These are phyloP conservation scores for Blastobotrys malaysiensis DNA, from an alignment of 1,139 yeast species.

Conservation along the genomic window DNA sequence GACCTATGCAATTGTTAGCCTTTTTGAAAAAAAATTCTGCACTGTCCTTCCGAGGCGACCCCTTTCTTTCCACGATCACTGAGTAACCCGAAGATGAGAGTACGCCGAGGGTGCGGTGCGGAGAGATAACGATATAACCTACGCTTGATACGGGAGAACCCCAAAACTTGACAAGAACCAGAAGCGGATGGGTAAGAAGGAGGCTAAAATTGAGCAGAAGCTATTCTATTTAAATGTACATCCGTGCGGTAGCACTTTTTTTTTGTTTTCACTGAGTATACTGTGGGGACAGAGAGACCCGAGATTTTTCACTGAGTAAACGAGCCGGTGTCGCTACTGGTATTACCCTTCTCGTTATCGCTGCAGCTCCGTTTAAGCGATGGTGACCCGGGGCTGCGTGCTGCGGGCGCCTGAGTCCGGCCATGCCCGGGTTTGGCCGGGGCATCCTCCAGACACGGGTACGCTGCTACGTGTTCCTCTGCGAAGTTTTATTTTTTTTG, in stretches of 20 bases:
- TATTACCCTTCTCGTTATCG: neutral
- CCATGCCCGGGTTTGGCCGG: neutral
- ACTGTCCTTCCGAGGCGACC: neutral
- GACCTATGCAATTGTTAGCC: neutral
- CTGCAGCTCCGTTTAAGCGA: neutral
- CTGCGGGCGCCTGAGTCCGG: neutral
- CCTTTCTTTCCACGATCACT: no score
- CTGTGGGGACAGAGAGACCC: slow-evolving; percentile 1
- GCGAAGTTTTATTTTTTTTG: neutral
- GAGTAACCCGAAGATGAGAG: no score
- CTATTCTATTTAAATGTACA: slow-evolving; percentile 1
- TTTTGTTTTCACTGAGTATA: neutral
- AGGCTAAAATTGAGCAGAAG: slow-evolving; percentile 1
- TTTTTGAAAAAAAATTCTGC: no score
- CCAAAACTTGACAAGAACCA: neutral
- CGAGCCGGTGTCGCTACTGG: neutral
- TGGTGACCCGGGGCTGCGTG: neutral
- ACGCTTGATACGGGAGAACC: neutral
- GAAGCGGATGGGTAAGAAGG: neutral
- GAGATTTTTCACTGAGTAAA: neutral
- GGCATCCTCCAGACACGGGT: neutral
- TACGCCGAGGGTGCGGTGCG: neutral
- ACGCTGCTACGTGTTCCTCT: no score
- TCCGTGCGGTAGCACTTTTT: neutral
- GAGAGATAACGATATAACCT: neutral